These are phyloP conservation scores for Coniochaeta sp. DNA, from an alignment of 2,329 filamentous ascomycete genomes.

Conservation along the genomic window DNA sequence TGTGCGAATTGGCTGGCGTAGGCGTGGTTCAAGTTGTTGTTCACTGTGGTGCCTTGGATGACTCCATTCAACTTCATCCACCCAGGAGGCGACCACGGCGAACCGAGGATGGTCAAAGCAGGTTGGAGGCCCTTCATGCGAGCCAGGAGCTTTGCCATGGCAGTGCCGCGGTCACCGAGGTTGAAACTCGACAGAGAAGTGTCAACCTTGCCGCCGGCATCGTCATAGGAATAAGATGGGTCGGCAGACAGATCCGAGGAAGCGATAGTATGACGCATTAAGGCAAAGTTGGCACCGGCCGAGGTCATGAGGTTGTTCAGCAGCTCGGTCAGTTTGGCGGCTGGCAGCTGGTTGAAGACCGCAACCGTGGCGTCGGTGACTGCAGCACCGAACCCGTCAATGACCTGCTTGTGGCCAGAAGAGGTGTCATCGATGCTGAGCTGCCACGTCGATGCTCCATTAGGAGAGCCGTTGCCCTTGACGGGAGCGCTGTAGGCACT, in stretches of 20 bases:
- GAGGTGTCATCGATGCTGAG: slow-evolving; percentile 30
- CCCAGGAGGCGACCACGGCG: slow-evolving; percentile 30
- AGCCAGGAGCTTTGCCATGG: slow-evolving; percentile 29
- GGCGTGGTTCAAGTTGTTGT: slow-evolving; percentile 30
- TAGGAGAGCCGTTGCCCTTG: slow-evolving; percentile 22
- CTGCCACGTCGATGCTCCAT: slow-evolving; percentile 25
- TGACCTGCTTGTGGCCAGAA: slow-evolving; percentile 28
- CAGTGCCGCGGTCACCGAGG: slow-evolving; percentile 28
- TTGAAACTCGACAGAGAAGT: slow-evolving; percentile 20
- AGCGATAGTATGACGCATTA: slow-evolving; percentile 32
- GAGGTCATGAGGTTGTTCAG: slow-evolving; percentile 27
- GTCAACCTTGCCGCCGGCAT: slow-evolving; percentile 23
- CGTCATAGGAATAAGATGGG: slow-evolving; percentile 32
- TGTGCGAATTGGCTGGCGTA: slow-evolving; percentile 26
- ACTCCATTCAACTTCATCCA: slow-evolving; percentile 33
- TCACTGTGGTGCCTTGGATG: slow-evolving; percentile 23
- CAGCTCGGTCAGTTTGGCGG: slow-evolving; percentile 20
- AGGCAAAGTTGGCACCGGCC: slow-evolving; percentile 28
- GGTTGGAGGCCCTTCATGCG: slow-evolving; percentile 26
- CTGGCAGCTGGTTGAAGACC: slow-evolving; percentile 26
- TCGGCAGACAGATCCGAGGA: slow-evolving; percentile 30
- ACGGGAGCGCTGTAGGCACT: slow-evolving; percentile 24
- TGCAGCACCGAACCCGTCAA: slow-evolving; percentile 33
- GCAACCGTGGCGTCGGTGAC: slow-evolving; percentile 33
- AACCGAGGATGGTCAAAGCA: slow-evolving; percentile 27